Percentiles rank a stretch among this genome's conserved stretches.
Evolutionary conservation across 2,329 filamentous ascomycete species (phyloP).

Genomic region (Fusarium decemcellulare): DNA sequence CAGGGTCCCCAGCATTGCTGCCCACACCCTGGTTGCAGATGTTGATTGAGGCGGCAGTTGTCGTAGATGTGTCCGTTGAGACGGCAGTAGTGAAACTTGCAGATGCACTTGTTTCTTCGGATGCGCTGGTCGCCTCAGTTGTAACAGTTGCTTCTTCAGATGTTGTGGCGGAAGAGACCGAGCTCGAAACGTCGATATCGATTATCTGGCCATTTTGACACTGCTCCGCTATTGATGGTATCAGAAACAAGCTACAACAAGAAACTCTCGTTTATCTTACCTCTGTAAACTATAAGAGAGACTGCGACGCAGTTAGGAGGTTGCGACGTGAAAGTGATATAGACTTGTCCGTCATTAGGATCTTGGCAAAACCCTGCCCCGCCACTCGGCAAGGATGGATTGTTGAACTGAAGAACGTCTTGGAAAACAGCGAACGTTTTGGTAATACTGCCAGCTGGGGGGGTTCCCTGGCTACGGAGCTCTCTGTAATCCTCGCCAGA

Average conservation of each 20-base stretch:
- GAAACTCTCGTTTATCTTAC: not conserved
- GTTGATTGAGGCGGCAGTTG: not conserved
- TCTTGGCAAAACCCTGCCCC: conserved; percentile 8
- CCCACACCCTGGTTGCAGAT: conserved; percentile 1
- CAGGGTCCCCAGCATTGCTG: not conserved
- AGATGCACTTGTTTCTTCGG: no score
- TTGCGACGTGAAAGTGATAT: conserved; percentile 15
- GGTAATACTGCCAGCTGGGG: not conserved
- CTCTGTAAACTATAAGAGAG: conserved; percentile 6
- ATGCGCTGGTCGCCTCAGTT: not conserved
- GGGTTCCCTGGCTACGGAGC: not conserved
- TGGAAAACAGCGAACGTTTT: not conserved
- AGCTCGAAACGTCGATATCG: not conserved
- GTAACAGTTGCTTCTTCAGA: no score
- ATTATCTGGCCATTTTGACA: conserved; percentile 26
- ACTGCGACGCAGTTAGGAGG: conserved; percentile 8
- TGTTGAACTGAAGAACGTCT: not conserved
- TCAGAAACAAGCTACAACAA: not conserved
- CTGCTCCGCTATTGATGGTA: not conserved
- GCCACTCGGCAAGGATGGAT: not conserved
- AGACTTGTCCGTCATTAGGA: conserved; percentile 2
- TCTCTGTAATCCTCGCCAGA: conserved; percentile 1
- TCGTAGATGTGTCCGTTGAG: no score
- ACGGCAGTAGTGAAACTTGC: not conserved
- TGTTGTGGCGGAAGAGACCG: no score